Base-by-base conservation (phyloP, 768 basidiomycete genomes). In the Gelatoporia subvermispora region DNA sequence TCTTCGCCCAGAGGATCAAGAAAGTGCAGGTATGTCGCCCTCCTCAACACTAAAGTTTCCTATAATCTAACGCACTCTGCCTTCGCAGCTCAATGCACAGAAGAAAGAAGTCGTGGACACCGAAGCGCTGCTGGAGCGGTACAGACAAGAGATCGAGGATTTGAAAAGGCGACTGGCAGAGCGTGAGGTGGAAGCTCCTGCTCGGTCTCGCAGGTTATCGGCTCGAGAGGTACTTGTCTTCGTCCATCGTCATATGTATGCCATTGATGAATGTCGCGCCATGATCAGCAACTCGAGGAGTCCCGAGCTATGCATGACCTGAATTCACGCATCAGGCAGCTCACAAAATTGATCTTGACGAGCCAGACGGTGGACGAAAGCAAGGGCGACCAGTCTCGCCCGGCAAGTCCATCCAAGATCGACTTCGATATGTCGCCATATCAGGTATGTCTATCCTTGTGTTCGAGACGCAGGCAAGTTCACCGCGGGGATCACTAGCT, bases 91-190 rank as follows among this genome's bases (percentile, higher is more conserved):
- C 34, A 79, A 85, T 51, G 93, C 93, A 3, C 82, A 88, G 70
- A 93, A 91, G 82, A 93, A 91, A 65, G 93, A 96, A 65, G 74
- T 97, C 10, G 82, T 96, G 3, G 92, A 96, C 57, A 93, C 91
- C 0, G 90, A 93, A 51, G 94, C 93, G 0, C 75, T 96, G 35
- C 88, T 99, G 53, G 91, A 95, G 70, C 79, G 92, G 43, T 97
- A 98, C 64, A 81, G 90, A 56, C 89, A 88, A 59, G 93, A 98
- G 69, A 95, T 99, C 47, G 93, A 94, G 42, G 86, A 88, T 36
- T 80, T 99, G 45, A 88, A 85, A 71, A 70, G 65, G 2, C 78
- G 90, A 36, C 73, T 94, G 36, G 68, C 74, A 13, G 87, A 88
- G 53, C 72, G 81, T 35, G 85, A 88, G 62, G 76, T 79, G 8